Evolutionary conservation across 2,329 filamentous ascomycete genomes (phyloP).

Genomic region (Ceratocystis variospora): DNA sequence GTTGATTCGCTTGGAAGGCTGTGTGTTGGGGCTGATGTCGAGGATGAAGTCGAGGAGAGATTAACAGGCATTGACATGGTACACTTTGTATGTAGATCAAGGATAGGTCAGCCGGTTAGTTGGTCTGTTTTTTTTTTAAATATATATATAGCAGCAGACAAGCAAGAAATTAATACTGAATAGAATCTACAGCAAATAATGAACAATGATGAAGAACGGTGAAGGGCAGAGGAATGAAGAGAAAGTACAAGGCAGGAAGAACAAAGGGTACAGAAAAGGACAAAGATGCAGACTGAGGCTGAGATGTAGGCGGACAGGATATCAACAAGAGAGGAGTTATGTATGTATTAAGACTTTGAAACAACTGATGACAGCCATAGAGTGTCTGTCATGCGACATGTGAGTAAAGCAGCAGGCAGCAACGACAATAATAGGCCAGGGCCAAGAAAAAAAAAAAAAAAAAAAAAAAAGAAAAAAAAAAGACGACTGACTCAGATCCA

Average conservation of each 20-base stretch:
- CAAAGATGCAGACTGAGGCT: neutral
- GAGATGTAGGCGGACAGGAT: too few relatives aligned
- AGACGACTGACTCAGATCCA: neutral
- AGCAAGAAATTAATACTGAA: neutral
- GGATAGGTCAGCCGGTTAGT: neutral
- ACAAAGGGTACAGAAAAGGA: neutral
- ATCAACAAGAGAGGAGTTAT: too few relatives aligned
- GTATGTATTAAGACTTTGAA: too few relatives aligned
- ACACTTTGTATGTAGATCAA: neutral
- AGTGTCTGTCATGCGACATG: too few relatives aligned
- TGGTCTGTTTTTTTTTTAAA: neutral
- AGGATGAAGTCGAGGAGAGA: neutral
- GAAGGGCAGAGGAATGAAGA: neutral
- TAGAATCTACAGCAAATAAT: neutral
- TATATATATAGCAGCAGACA: neutral
- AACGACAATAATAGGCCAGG: neutral
- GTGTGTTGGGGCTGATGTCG: neutral
- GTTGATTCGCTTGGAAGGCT: neutral
- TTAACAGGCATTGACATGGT: neutral
- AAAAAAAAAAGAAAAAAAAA: neutral
- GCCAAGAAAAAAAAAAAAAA: neutral
- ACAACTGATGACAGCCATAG: too few relatives aligned
- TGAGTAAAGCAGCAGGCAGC: neutral
- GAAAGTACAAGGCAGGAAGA: neutral
- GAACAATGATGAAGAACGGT: neutral